A percentile compares a stretch with the other conserved stretches of the same genome.
Evolutionary conservation across 495 filamentous ascomycete species (phyloP).

Genomic region (Hyaloscypha bicolor): DNA sequence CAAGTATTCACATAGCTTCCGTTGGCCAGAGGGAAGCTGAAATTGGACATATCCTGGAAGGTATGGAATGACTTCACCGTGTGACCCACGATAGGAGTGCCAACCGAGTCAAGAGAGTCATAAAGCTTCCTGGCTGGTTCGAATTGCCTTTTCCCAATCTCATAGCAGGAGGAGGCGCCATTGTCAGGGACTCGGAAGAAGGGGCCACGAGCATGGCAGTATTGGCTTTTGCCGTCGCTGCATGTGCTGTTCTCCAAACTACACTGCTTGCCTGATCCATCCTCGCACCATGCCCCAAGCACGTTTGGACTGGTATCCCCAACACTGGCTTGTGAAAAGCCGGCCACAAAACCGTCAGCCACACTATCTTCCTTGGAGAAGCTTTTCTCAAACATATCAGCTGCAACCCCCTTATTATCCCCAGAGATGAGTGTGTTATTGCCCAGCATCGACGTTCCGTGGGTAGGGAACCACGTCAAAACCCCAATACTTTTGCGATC

Average conservation of each 20-base stretch:
- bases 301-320: conserved; percentile 93
- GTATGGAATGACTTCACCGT: conserved; percentile 74
- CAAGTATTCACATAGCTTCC: conserved; percentile 74
- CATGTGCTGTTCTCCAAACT: conserved; percentile 81
- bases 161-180: conserved; percentile 77
- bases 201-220: conserved; percentile 86
- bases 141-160: conserved; percentile 76
- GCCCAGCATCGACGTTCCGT: conserved; percentile 88
- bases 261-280: conserved; percentile 69
- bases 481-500: conserved; percentile 77
- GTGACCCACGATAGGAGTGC: conserved; percentile 56
- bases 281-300: conserved; percentile 81
- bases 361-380: conserved; percentile 50
- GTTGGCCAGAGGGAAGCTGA: conserved; percentile 74
- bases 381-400: conserved; percentile 79
- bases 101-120: conserved; percentile 48
- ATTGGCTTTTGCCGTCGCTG: conserved; percentile 65
- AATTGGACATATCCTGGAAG: conserved; percentile 75
- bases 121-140: conserved; percentile 67
- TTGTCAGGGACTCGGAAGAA: conserved; percentile 71
- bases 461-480: conserved; percentile 91
- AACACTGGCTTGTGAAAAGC: conserved; percentile 93
- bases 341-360: conserved; percentile 79
- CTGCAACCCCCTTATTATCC: conserved; percentile 96
- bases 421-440: conserved; percentile 93